A percentile compares a stretch with the other conserved stretches of the same genome.
phyloP scores from a whole-genome alignment of 176 grass and related monocot genomes.

The Raddia distichophylla region DNA sequence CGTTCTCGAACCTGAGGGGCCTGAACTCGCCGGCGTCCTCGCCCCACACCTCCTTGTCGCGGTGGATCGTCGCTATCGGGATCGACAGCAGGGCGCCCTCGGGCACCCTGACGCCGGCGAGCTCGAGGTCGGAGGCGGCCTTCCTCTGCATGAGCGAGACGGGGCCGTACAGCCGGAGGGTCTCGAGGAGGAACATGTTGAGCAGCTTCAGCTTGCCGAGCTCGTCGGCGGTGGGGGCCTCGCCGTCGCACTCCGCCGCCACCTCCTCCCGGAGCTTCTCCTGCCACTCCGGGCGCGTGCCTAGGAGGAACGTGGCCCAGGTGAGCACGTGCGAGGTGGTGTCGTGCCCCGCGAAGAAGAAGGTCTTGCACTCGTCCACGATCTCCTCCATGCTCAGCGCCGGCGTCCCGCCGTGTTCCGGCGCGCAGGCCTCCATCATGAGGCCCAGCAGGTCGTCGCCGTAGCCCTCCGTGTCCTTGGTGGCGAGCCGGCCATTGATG shows the following conservation, averaged over 20 bases:
- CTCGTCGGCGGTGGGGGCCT: conserved; percentile 29
- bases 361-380: conserved; percentile 63
- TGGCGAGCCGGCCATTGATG: conserved; percentile 19
- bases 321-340: conserved; percentile 50
- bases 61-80: conserved; percentile 45
- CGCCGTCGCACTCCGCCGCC: conserved; percentile 32
- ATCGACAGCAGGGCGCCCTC: conserved; percentile 1
- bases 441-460: conserved; percentile 53
- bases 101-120: conserved; percentile 42
- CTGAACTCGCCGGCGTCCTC: conserved; percentile 58
- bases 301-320: conserved; percentile 52
- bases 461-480: conserved; percentile 12
- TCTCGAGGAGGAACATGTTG: conserved; percentile 54
- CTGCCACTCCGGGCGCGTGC: conserved; percentile 61
- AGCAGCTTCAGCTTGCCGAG: conserved; percentile 48
- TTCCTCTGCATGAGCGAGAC: conserved; percentile 14
- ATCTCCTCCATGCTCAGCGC: conserved; percentile 51
- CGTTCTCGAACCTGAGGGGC: conserved; percentile 49
- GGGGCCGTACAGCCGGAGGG: conserved; percentile 41
- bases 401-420: conserved; percentile 11
- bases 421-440: conserved; percentile 39
- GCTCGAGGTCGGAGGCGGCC: not conserved
- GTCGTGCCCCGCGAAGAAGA: conserved; percentile 58
- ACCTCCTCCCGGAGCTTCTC: conserved; percentile 54
- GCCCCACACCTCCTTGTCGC: conserved; percentile 61